phyloP scores from a whole-genome alignment of 1,284 basidiomycete species.

The Melanopsichium pennsylvanicum region DNA sequence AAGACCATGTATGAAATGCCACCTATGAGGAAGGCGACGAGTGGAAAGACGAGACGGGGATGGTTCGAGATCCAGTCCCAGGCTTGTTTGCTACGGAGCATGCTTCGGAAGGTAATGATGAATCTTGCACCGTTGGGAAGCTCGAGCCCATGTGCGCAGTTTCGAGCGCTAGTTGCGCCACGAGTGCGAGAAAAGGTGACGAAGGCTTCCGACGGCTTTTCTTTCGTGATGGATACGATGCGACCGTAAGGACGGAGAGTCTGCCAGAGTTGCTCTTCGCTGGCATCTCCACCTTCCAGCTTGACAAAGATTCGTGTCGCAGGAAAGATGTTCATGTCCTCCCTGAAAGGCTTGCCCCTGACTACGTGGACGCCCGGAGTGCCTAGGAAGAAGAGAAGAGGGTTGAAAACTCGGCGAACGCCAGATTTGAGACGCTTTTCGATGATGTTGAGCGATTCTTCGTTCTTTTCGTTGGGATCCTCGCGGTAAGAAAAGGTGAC shows the following conservation, averaged over 20 bases:
- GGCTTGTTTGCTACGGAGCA: conserved; percentile 79
- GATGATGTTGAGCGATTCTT: conserved; percentile 46
- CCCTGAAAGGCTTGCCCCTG: conserved; percentile 54
- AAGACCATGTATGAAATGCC: conserved; percentile 87
- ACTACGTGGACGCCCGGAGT: conserved; percentile 57
- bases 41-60: conserved; percentile 84
- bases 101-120: conserved; percentile 75
- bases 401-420: conserved; percentile 44
- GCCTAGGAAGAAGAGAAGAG: conserved; percentile 42
- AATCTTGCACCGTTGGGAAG: conserved; percentile 71
- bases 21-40: conserved; percentile 85
- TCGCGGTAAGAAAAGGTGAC: conserved; percentile 44
- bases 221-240: conserved; percentile 73
- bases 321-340: conserved; percentile 60
- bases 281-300: conserved; percentile 50
- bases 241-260: conserved; percentile 79
- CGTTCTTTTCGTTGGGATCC: conserved; percentile 35
- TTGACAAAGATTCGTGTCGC: conserved; percentile 47
- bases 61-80: conserved; percentile 84
- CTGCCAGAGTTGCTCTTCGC: conserved; percentile 58
- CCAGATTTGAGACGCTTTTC: conserved; percentile 44
- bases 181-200: conserved; percentile 68
- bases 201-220: conserved; percentile 41
- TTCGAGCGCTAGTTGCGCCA: conserved; percentile 82
- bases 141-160: conserved; percentile 79